Evolutionary conservation across 306 rosid species (phyloP).

Genomic region (Canavalia ensiformis): DNA sequence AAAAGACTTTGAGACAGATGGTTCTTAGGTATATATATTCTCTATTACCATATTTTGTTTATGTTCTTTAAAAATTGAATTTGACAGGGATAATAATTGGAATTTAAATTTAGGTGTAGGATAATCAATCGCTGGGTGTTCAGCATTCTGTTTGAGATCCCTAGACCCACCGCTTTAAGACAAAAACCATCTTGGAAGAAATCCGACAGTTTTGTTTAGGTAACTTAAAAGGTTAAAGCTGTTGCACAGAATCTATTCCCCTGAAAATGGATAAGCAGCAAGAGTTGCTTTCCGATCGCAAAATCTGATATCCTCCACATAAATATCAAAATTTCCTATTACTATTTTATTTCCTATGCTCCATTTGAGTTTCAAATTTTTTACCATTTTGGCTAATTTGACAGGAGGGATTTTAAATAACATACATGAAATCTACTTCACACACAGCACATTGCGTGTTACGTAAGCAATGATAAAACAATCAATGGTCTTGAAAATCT

Average conservation of each 20-base stretch:
- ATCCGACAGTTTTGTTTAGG: neutral
- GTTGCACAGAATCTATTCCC: neutral
- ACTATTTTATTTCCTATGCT: neutral
- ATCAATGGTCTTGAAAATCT: neutral
- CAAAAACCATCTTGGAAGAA: slow-evolving; percentile 6
- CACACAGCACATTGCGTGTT: neutral
- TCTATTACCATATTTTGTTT: too few species aligned
- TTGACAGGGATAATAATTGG: too few species aligned
- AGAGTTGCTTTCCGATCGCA: slow-evolving; percentile 2
- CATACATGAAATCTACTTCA: neutral
- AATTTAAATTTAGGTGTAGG: too few species aligned
- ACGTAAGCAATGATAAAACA: neutral
- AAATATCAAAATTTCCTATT: neutral
- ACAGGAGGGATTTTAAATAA: neutral
- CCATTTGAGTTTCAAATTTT: neutral
- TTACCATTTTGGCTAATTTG: neutral
- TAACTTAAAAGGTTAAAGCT: neutral
- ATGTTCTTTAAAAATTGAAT: too few species aligned
- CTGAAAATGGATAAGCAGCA: neutral
- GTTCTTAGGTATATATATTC: too few species aligned
- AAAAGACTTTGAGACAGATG: too few species aligned
- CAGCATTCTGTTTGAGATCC: neutral
- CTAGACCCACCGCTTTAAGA: neutral
- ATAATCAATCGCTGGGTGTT: neutral
- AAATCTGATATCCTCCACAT: neutral